Base-by-base conservation (phyloP, 352 stramenopile genomes). In the Pythium brachiatum region DNA sequence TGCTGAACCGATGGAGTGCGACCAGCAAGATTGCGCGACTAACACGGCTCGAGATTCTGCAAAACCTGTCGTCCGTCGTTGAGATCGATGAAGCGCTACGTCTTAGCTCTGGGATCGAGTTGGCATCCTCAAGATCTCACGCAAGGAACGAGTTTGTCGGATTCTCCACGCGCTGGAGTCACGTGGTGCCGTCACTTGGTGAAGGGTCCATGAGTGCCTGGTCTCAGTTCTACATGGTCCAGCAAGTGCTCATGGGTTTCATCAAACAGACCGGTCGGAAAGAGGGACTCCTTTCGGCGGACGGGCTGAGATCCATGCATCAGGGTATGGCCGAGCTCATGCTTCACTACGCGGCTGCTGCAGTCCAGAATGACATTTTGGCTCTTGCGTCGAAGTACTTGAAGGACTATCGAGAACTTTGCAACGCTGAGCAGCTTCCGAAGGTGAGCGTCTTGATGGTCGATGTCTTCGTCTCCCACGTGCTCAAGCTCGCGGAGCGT, bases 381-480 rank as follows among this genome's bases (percentile, higher is more conserved):
- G 75, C 85, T 15, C 60, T 94, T 15, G 79, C 75, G 21, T 92
- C 83, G 1, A 87, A 88, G 57, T 82, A 90, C 53, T 63, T 94
- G 27, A 92, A 90, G 47, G 80, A 76, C 11, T 94, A 90, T 36
- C 83, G 83, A 12, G 81, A 89, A 52, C 51, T 89, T 11, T 94
- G 85, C 64, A 92, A 89, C 27, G 25, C 59, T 12, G 50, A 89
- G 18, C 66, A 83, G 15, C 72, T 94, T 0, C 79, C 85, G 2
- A 94, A 92, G 56, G 67, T 92, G 5, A 94, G 76, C 39, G 72
- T 86, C 8, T 51, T 83, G 12, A 94, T 94, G 85, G 75, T 92
- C 13, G 73, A 92, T 16, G 83, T 92, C 7, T 94, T 91, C 60
- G 81, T 92, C 34, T 87, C 80, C 1, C 85, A 94, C 29, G 77